These are phyloP conservation scores for Craspedostauros australis DNA, from an alignment of 108 stramenopile species.

Conservation along the genomic window DNA sequence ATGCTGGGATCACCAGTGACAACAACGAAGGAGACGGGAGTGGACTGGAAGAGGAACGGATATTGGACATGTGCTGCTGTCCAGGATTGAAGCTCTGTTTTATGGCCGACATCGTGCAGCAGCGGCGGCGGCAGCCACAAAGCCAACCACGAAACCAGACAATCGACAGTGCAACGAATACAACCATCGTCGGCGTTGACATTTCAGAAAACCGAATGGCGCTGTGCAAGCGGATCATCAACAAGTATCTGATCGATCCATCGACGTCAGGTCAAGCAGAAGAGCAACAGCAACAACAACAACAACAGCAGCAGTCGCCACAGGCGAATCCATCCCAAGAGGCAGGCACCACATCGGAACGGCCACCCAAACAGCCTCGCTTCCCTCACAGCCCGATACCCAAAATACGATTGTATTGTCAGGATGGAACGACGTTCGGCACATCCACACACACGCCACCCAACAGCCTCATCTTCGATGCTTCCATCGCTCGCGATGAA, in stretches of 20 bases:
- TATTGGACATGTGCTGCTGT: conserved; percentile 87
- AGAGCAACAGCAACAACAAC: neutral
- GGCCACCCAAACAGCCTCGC: no score
- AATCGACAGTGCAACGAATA: neutral
- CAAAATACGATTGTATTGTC: conserved; percentile 48
- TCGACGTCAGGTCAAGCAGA: conserved; percentile 20
- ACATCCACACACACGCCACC: neutral
- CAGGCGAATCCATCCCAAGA: neutral
- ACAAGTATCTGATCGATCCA: conserved; percentile 66
- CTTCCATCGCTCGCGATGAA: conserved; percentile 45
- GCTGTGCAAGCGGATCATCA: conserved; percentile 63
- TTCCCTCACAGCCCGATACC: neutral
- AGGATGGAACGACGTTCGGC: conserved; percentile 75
- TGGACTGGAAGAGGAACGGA: conserved; percentile 11
- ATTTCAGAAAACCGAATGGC: conserved; percentile 51
- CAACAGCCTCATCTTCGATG: conserved; percentile 62
- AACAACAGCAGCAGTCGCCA: conserved; percentile 7
- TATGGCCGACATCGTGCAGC: conserved; percentile 57
- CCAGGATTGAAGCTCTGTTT: conserved; percentile 84
- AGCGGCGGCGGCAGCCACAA: no score
- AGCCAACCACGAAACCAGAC: neutral
- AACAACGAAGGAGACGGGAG: neutral
- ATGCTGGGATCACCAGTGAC: neutral
- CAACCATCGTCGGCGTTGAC: conserved; percentile 67
- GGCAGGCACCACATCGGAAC: no score